Conservation (phyloP, 371 early-diverging fungal species). For the Mucor piriformis region DNA sequence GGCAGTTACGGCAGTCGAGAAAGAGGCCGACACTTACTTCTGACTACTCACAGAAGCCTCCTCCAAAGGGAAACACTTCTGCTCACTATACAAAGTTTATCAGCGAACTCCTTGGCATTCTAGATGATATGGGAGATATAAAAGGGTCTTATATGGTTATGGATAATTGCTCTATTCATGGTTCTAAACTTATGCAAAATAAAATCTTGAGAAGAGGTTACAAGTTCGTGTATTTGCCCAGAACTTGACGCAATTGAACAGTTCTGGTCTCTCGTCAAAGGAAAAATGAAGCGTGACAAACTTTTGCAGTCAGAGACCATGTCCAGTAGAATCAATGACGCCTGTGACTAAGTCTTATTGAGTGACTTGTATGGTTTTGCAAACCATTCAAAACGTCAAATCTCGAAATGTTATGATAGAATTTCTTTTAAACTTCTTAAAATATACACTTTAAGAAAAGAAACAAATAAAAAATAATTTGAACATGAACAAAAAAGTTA, state of each 20-base stretch:
- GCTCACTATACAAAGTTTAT: too few relatives aligned
- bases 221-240: slow-evolving; percentile 11
- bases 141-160: slow-evolving; percentile 16
- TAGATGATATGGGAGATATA: slow-evolving; percentile 15
- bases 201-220: slow-evolving; percentile 15
- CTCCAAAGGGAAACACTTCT: too few relatives aligned
- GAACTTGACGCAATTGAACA: too few relatives aligned
- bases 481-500: slow-evolving; percentile 13
- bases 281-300: slow-evolving; percentile 2
- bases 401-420: slow-evolving; percentile 15
- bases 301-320: slow-evolving; percentile 17
- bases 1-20: too few relatives aligned
- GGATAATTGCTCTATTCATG: slow-evolving; percentile 12
- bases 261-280: too few relatives aligned
- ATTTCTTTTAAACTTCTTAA: slow-evolving; percentile 13
- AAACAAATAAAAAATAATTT: neutral
- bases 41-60: too few relatives aligned
- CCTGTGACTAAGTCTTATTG: too few relatives aligned
- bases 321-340: slow-evolving; percentile 13
- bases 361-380: too few relatives aligned
- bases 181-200: slow-evolving; percentile 16
- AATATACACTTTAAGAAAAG: slow-evolving; percentile 7
- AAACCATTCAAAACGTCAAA: slow-evolving; percentile 7
- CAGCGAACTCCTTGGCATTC: too few relatives aligned
- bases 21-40: too few relatives aligned